Conservation (phyloP, 371 early-diverging fungal genomes). For the Scutellospora calospora region DNA sequence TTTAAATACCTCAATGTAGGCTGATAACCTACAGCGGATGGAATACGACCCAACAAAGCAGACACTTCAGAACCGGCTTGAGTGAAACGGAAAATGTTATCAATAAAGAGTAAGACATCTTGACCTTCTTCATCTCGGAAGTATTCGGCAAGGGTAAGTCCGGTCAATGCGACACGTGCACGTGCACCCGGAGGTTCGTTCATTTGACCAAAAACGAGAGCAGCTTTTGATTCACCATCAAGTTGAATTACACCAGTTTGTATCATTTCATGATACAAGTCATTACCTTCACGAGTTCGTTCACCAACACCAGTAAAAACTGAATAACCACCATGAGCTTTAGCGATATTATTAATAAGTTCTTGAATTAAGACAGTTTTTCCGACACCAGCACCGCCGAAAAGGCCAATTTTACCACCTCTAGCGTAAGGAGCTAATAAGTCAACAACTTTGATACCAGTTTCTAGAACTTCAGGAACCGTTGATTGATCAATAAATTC, state of each 20-base stretch:
- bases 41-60: conserved; percentile 98
- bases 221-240: conserved; percentile 94
- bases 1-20: conserved; percentile 69
- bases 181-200: conserved; percentile 99
- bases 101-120: conserved; percentile 98
- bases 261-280: conserved; percentile 98
- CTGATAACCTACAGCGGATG: conserved; percentile 99
- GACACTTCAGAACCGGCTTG: conserved; percentile 96
- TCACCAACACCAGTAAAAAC: conserved; percentile 98
- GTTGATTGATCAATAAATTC: conserved; percentile 97
- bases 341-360: conserved; percentile 98
- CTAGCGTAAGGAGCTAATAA: conserved; percentile 97
- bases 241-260: conserved; percentile 95
- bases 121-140: conserved; percentile 99
- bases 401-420: conserved; percentile 99
- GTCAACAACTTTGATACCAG: conserved; percentile 99
- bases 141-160: conserved; percentile 98
- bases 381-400: conserved; percentile 99
- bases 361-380: conserved; percentile 99
- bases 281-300: conserved; percentile 99
- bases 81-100: conserved; percentile 99
- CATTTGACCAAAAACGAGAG: conserved; percentile 98
- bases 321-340: conserved; percentile 98
- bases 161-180: conserved; percentile 99
- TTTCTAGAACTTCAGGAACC: conserved; percentile 95